Conservation (phyloP, 306 rosid genomes). For the Vigna mungo region DNA sequence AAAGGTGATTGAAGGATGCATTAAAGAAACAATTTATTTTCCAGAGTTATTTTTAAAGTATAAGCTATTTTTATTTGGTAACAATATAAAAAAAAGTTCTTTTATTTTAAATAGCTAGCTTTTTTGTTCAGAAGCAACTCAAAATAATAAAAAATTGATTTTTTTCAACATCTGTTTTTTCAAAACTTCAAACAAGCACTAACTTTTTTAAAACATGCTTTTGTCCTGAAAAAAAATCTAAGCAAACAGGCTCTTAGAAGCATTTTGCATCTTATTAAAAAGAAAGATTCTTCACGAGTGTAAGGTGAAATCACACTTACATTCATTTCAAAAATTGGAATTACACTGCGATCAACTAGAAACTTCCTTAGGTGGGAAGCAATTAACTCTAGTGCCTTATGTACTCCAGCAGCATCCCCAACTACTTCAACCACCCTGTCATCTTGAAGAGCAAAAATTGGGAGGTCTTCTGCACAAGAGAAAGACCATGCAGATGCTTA, state of each 20-base stretch:
- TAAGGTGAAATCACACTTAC: slow-evolving; percentile 54
- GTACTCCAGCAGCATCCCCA: slow-evolving; percentile 87
- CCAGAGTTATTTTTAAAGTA: background rate
- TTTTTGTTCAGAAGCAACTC: background rate
- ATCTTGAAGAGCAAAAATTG: slow-evolving; percentile 92
- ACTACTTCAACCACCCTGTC: slow-evolving; percentile 95
- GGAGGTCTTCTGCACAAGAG: slow-evolving; percentile 84
- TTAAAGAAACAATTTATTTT: background rate
- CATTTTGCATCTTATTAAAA: slow-evolving; percentile 29
- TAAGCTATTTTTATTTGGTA: background rate
- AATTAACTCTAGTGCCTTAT: slow-evolving; percentile 86
- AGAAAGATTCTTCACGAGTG: slow-evolving; percentile 19
- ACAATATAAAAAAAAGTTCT: background rate
- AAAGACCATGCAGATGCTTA: slow-evolving; percentile 35
- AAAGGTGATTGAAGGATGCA: background rate
- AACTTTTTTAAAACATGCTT: background rate
- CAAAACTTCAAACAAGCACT: background rate
- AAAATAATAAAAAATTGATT: background rate
- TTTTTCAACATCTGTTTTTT: background rate
- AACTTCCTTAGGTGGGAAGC: slow-evolving; percentile 95
- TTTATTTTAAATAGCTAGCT: background rate
- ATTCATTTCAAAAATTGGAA: slow-evolving; percentile 85
- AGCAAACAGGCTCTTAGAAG: background rate
- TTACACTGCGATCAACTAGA: slow-evolving; percentile 88
- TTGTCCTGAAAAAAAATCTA: background rate